These are phyloP conservation scores for Pythium rhizo-oryzae DNA, from an alignment of 352 stramenopile genomes.

Conservation along the genomic window DNA sequence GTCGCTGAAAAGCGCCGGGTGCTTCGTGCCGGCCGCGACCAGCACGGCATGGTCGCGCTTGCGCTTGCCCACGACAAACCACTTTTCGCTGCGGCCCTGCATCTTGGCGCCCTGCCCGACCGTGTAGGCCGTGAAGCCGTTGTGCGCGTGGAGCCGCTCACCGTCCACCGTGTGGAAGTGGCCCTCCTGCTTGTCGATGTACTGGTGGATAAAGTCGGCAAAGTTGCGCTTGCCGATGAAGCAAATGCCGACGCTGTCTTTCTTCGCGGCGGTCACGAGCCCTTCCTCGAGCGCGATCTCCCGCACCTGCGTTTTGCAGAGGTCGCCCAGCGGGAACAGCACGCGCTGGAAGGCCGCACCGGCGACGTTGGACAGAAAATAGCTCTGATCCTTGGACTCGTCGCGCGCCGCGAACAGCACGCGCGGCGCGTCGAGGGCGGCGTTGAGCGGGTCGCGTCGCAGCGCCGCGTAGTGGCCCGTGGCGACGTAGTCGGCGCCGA, in stretches of 20 bases:
- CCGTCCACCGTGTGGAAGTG: constrained; percentile 83
- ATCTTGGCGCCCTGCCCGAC: constrained; percentile 94
- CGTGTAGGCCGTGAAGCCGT: constrained; percentile 90
- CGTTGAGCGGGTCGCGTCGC: constrained; percentile 30
- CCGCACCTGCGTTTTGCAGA: constrained; percentile 93
- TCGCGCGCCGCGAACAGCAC: constrained; percentile 89
- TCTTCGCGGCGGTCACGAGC: constrained; percentile 91
- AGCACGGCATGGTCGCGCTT: constrained; percentile 78
- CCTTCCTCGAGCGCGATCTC: constrained; percentile 80
- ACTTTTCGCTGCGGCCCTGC: constrained; percentile 88
- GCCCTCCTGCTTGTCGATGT: constrained; percentile 75
- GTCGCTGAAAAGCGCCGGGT: constrained; percentile 92
- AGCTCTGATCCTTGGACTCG: constrained; percentile 95
- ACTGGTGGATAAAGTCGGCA: constrained; percentile 92
- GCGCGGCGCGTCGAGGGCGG: constrained; percentile 24
- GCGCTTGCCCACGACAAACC: constrained; percentile 87
- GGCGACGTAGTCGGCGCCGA: constrained; percentile 91
- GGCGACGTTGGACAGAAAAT: constrained; percentile 94
- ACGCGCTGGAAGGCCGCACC: constrained; percentile 80
- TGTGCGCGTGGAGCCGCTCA: constrained; percentile 65
- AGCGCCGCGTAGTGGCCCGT: constrained; percentile 97
- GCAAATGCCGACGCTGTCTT: constrained; percentile 98
- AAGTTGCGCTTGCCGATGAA: constrained; percentile 98
- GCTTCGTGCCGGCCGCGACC: constrained; percentile 90
- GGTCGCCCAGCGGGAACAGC: constrained; percentile 95